Percentiles rank a stretch among this genome's conserved stretches.
Conservation (phyloP, 2,329 filamentous ascomycete species). For the Diaporthe sp. region DNA sequence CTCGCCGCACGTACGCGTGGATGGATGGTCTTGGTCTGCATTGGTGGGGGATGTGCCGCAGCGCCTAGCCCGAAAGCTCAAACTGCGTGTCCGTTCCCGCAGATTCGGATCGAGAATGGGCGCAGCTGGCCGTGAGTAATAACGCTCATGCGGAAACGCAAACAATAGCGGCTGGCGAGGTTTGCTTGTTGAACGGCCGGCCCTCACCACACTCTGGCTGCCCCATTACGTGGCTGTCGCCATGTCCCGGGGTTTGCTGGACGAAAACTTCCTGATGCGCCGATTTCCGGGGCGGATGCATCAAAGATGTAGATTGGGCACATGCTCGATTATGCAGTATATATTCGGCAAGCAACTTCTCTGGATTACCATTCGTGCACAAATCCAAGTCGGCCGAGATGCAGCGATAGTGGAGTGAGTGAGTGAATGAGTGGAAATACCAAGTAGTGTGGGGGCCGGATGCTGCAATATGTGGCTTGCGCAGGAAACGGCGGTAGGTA, state of each 20-base stretch:
- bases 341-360: neutral
- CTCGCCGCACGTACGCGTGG: neutral
- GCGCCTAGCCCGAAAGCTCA: neutral
- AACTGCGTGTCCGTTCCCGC: neutral
- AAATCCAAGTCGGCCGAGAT: conserved; percentile 21
- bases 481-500: conserved; percentile 7
- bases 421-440: neutral
- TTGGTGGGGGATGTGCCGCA: neutral
- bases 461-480: neutral
- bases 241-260: neutral
- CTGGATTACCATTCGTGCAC: conserved; percentile 20
- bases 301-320: neutral
- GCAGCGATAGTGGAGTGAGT: conserved; percentile 24
- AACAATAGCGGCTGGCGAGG: neutral
- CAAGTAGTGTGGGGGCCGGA: neutral
- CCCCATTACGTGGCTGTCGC: neutral
- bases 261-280: neutral
- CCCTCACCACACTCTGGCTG: neutral
- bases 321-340: neutral
- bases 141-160: neutral
- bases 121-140: neutral
- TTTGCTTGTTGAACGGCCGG: too few species aligned
- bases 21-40: neutral
- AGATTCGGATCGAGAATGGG: neutral
- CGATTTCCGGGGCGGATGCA: neutral